phyloP scores from a whole-genome alignment of 495 filamentous ascomycete genomes.

The Aspergillus kassunensis region DNA sequence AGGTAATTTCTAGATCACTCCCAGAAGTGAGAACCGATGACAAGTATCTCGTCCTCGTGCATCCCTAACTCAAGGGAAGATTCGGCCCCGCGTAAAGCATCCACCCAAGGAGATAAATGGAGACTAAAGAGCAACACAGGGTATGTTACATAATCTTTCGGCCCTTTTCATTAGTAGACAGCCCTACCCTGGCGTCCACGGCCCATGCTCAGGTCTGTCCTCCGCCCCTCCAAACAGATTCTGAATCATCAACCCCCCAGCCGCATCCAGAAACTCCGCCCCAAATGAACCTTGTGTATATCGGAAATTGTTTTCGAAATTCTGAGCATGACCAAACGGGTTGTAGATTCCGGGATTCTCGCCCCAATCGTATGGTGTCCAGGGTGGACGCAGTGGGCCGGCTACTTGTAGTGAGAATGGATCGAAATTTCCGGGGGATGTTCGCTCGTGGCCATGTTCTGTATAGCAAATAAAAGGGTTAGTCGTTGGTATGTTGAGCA shows the following conservation, averaged over 20 bases:
- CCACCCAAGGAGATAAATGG: too few relatives aligned
- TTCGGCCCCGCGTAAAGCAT: too few relatives aligned
- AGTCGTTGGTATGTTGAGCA: background rate
- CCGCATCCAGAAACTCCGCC: constrained; percentile 20
- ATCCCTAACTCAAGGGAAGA: too few relatives aligned
- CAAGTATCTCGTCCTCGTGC: too few relatives aligned
- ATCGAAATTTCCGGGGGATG: background rate
- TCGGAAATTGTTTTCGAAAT: constrained; percentile 9
- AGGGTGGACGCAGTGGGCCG: background rate
- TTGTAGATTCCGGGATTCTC: constrained; percentile 8
- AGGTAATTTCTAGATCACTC: too few relatives aligned
- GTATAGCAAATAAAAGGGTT: background rate
- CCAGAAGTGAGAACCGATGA: too few relatives aligned
- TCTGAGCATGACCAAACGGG: constrained; percentile 7
- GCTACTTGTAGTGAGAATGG: constrained; percentile 2
- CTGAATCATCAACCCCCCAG: constrained; percentile 24
- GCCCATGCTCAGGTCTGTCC: background rate
- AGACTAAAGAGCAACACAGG: too few relatives aligned
- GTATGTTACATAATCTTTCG: too few relatives aligned
- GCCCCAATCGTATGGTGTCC: background rate
- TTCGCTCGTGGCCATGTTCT: constrained; percentile 8
- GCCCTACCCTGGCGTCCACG: background rate
- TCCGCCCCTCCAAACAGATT: constrained; percentile 17
- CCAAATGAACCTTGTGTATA: constrained; percentile 16
- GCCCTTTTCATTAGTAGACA: background rate